Evolutionary conservation across 441 rosid genomes (phyloP), one percentile per base, ranked within the genome.

Genomic region (Populus hybrid): DNA sequence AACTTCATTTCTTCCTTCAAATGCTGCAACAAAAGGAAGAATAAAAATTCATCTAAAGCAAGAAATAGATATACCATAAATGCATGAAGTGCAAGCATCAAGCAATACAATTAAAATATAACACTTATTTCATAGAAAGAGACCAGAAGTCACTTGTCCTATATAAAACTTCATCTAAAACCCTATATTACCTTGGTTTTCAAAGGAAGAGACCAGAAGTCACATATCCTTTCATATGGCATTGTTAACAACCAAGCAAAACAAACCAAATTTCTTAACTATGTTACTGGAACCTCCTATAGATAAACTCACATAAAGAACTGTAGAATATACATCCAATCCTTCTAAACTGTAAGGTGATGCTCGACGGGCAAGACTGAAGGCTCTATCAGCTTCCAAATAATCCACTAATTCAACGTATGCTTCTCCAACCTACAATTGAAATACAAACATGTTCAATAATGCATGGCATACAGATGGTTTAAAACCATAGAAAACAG

Each of bases 1-100:
- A 97, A 84, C 86, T 93, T 94, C 99, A 97, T 93, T 78, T 93
- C 99, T 83, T 96, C 98, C 89, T 96, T 93, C 82, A 96, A 91
- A 87, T 97, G 98, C 99, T 97, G 92, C 84, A 84, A 81, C 32
- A 81, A 32, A 70, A 23, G 59, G 57, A 67, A 38, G 69, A 73
- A 74, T 59, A 30, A 77, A 24, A 78, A 26, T 78, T 78, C 75
- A 20, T 67, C 71, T 67, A 63, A 78, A 64, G 20, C 70, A 65
- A 71, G 36, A 68, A 63, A 71, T 68, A 81, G 34, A 72, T 24
- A 26, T 28, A 46, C 9, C 30, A 21, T 73, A 74, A 73, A 71
- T 59, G 75, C 64, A 70, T 28, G 24, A 69, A 34, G 24, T 66
- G 21, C 77, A 61, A 32, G 61, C 53, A 71, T 26, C 70, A 61